Evolutionary conservation across 768 basidiomycete species (phyloP), one percentile per base, ranked within the genome.

Genomic region (Galerina sulciceps): DNA sequence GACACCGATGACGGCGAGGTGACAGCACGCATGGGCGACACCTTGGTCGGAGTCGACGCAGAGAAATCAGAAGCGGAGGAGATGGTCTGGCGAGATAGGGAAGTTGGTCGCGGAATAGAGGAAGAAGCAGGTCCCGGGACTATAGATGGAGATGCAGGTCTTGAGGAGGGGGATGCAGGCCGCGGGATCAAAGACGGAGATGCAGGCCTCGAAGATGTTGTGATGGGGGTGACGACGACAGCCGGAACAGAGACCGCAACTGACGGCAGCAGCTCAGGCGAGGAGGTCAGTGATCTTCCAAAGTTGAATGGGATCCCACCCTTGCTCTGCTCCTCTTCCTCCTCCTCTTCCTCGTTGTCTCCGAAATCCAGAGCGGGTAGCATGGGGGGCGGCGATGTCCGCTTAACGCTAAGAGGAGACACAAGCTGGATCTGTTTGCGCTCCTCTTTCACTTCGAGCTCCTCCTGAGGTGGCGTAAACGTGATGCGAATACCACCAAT

Each of bases 401-500:
- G 58, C 49, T 71, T 72, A 34, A 64, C 58, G 8, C 26, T 31
- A 31, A 31, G 26, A 50, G 73, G 70, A 15, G 72, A 67, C 44
- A 53, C 41, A 13, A 72, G 41, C 22, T 67, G 65, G 23, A 73
- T 67, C 53, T 74, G 74, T 35, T 66, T 65, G 11, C 51, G 55
- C 47, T 68, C 70, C 40, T 73, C 68, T 31, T 66, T 57, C 15
- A 61, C 65, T 22, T 69, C 69, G 22, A 71, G 69, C 38, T 76
- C 77, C 22, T 77, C 78, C 10, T 75, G 74, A n/a, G 90, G 87
- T 17, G 86, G 83, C 3, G 83, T 85, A 60, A 92, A 91, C 3
- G 81, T 88, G 64, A 92, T 91, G 60, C 81, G 85, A 67, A 93
- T 89, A 5, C 90, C 91, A 23, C 86, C 84, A 42, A 84, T 82